Evolutionary conservation across 805 yeast genomes (phyloP).

Genomic region (Metschnikowia rubicola): DNA sequence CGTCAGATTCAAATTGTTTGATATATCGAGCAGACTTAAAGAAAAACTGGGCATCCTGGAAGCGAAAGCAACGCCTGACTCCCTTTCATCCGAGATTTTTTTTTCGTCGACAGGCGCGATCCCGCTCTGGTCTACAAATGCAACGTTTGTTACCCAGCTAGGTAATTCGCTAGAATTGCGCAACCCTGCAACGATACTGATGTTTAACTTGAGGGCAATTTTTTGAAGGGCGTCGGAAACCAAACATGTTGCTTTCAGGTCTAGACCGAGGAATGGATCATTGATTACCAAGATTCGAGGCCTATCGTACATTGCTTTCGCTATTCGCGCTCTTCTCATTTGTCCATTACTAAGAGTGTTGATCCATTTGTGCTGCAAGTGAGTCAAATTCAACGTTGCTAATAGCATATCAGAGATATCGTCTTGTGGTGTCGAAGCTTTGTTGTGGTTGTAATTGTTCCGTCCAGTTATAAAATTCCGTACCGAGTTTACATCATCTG

Average conservation of each 20-base stretch:
- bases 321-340: conserved; percentile 84
- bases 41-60: too few species aligned
- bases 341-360: conserved; percentile 93
- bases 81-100: conserved; percentile 9
- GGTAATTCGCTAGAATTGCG: conserved; percentile 76
- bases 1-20: too few species aligned
- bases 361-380: conserved; percentile 68
- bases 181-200: conserved; percentile 68
- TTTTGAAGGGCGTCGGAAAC: conserved; percentile 53
- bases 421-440: conserved; percentile 25
- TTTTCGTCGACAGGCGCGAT: conserved; percentile 46
- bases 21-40: too few species aligned
- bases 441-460: conserved; percentile 45
- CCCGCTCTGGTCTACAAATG: conserved; percentile 53
- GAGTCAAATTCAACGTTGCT: conserved; percentile 49
- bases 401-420: conserved; percentile 42
- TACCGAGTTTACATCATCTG: conserved; percentile 65
- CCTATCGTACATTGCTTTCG: conserved; percentile 60
- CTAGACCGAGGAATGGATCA: conserved; percentile 91
- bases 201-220: conserved; percentile 35
- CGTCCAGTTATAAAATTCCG: conserved; percentile 54
- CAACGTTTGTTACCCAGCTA: conserved; percentile 73
- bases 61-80: too few species aligned
- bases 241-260: conserved; percentile 61
- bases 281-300: conserved; percentile 74